A percentile compares a stretch with the other conserved stretches of the same genome.
phyloP scores from a whole-genome alignment of 148 eudicot species.

The Fagopyrum esculentum region DNA sequence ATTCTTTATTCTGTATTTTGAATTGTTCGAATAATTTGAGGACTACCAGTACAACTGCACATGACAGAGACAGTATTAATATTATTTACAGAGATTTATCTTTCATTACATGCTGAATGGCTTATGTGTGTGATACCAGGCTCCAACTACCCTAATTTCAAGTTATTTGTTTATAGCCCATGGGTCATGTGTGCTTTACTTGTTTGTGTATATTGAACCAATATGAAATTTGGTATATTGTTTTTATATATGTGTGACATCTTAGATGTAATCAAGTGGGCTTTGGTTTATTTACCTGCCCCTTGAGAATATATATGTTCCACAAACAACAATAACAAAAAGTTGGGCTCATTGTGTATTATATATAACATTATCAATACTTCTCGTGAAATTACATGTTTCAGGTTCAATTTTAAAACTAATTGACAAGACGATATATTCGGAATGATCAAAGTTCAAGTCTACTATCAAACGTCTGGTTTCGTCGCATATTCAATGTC shows the following conservation, averaged over 20 bases:
- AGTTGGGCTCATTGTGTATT: not conserved
- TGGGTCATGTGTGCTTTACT: not conserved
- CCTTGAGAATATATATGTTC: not conserved
- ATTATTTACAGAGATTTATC: not conserved
- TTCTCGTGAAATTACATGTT: not conserved
- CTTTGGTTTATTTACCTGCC: not conserved
- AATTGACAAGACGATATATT: too few species aligned
- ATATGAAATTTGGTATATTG: not conserved
- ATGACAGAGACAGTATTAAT: not conserved
- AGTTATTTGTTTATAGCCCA: not conserved
- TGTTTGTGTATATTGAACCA: not conserved
- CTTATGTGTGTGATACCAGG: constrained; percentile 3
- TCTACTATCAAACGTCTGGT: too few species aligned
- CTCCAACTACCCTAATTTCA: not conserved
- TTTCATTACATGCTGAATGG: not conserved
- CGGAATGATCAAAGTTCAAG: too few species aligned
- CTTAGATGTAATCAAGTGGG: not conserved
- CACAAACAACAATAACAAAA: not conserved
- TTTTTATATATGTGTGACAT: not conserved
- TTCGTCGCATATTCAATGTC: too few species aligned
- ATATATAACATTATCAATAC: not conserved
- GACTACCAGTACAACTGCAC: constrained; percentile 6
- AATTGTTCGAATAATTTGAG: not conserved
- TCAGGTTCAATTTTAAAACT: not conserved
- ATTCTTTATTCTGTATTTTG: not conserved